Evolutionary conservation across 805 yeast species (phyloP).

Genomic region (Suhomyces kilbournensis): DNA sequence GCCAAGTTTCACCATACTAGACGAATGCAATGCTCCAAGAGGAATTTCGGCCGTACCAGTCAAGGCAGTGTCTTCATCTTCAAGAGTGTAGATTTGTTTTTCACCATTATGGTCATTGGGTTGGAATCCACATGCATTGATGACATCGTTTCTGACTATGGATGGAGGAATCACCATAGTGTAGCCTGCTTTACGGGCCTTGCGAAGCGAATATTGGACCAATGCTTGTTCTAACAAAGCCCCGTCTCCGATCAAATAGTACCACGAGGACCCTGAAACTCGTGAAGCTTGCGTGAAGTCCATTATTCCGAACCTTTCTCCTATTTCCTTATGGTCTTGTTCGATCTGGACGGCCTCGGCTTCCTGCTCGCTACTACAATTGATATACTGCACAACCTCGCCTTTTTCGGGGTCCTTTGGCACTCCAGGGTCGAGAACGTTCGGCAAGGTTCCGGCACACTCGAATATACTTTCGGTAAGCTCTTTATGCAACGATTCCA

Average conservation of each 20-base stretch:
- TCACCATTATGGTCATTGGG: constrained; percentile 89
- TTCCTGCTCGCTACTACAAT: constrained; percentile 38
- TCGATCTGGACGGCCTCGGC: constrained; percentile 15
- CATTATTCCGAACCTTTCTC: constrained; percentile 59
- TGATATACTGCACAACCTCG: constrained; percentile 50
- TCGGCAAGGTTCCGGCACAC: constrained; percentile 58
- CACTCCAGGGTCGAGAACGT: constrained; percentile 51
- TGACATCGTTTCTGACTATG: constrained; percentile 71
- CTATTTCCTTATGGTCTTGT: constrained; percentile 69
- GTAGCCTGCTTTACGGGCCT: constrained; percentile 69
- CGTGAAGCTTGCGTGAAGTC: constrained; percentile 72
- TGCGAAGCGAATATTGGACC: constrained; percentile 68
- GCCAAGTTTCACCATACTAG: constrained; percentile 37
- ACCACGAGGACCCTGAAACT: constrained; percentile 85
- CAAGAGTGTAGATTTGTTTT: constrained; percentile 73
- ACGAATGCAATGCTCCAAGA: constrained; percentile 72
- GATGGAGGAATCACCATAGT: constrained; percentile 78
- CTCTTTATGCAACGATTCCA: constrained; percentile 21
- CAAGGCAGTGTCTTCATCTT: constrained; percentile 56
- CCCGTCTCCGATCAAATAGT: constrained; percentile 78
- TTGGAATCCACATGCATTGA: constrained; percentile 89
- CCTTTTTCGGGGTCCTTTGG: constrained; percentile 38
- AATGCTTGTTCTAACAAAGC: constrained; percentile 89
- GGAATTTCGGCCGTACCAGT: constrained; percentile 97
- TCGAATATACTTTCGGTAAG: constrained; percentile 36